phyloP scores from a whole-genome alignment of 2,329 filamentous ascomycete genomes.

The Trichoderma lentiforme region DNA sequence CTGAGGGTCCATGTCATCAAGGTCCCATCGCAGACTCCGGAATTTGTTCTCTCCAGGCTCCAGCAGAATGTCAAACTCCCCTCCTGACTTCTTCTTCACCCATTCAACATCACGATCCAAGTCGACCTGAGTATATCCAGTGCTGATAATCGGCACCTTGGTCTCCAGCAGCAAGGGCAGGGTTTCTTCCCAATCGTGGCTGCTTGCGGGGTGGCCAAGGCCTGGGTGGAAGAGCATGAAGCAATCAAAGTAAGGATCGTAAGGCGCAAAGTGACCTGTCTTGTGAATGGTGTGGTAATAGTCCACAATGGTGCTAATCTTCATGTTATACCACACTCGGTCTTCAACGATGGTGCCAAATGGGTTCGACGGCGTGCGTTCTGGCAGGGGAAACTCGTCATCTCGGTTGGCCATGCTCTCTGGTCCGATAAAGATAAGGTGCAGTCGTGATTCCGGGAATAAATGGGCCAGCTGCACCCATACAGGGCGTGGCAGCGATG shows the following conservation, averaged over 20 bases:
- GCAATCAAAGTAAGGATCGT: slow-evolving; percentile 97
- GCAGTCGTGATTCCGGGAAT: slow-evolving; percentile 87
- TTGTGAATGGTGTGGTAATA: slow-evolving; percentile 97
- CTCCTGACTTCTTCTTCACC: slow-evolving; percentile 78
- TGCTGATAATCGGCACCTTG: slow-evolving; percentile 90
- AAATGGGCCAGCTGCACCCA: slow-evolving; percentile 94
- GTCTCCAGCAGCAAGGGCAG: slow-evolving; percentile 88
- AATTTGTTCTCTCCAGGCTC: slow-evolving; percentile 93
- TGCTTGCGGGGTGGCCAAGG: slow-evolving; percentile 87
- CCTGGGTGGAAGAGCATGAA: slow-evolving; percentile 97
- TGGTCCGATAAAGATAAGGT: slow-evolving; percentile 91
- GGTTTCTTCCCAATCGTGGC: slow-evolving; percentile 91
- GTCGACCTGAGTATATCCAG: slow-evolving; percentile 93
- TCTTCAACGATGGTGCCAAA: slow-evolving; percentile 95
- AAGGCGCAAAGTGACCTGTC: slow-evolving; percentile 85
- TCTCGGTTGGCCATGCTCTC: slow-evolving; percentile 96
- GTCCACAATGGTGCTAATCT: slow-evolving; percentile 96
- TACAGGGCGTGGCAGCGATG: slow-evolving; percentile 85
- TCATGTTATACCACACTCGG: slow-evolving; percentile 81
- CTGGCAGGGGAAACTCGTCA: slow-evolving; percentile 84
- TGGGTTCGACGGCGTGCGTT: slow-evolving; percentile 79
- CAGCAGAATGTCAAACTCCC: slow-evolving; percentile 88
- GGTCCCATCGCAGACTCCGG: slow-evolving; percentile 90
- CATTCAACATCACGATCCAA: slow-evolving; percentile 90
- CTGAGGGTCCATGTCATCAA: slow-evolving; percentile 92